Evolutionary conservation across 176 grass and related monocot genomes (phyloP), one percentile per base, ranked within the genome.

Genomic region (Carex myosuroides): DNA sequence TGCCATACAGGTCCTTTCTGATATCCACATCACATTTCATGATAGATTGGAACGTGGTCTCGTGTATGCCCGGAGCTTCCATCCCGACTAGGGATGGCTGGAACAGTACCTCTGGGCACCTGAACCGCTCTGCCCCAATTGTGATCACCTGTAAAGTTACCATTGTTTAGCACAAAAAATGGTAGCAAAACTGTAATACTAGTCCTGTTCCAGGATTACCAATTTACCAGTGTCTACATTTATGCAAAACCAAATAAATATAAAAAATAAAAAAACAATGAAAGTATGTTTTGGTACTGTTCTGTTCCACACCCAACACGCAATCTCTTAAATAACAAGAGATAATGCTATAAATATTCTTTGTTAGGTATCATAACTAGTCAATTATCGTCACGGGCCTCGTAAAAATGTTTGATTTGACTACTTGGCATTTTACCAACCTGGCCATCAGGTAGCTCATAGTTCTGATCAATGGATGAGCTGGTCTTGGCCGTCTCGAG

Each of bases 11-110:
- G 66, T 95, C 93, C 88, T 95, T 95, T 80, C 93, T 92, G 78
- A 95, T 95, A 81, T 95, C 90, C 1, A 92, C 90, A 2, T 95
- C 93, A 1, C 93, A 95, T 79, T 95, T 95, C 93, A 95, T 95
- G 87, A 95, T 92, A 79, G 93, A 95, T 54, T 92, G 92, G 86
- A 87, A 95, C 3, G 93, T 92, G 1, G 93, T 92, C 78, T 95
- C 90, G 4, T 95, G 93, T 60, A 95, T 95, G 59, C 93, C 93
- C 3, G 93, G 90, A 67, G 93, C 65, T 87, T 94, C 94, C 94
- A 94, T 94, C 4, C 90, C 91, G 1, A 97, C 91, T 72, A 97
- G 85, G 6, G 94, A 93, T n/a, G 94, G 94, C 87, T 97, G 94
- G 87, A 97, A 97, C 62, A 97, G 86, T 72, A 93, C 94, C 87